phyloP scores from a whole-genome alignment of 768 basidiomycete species.

The Podaxis sp. region DNA sequence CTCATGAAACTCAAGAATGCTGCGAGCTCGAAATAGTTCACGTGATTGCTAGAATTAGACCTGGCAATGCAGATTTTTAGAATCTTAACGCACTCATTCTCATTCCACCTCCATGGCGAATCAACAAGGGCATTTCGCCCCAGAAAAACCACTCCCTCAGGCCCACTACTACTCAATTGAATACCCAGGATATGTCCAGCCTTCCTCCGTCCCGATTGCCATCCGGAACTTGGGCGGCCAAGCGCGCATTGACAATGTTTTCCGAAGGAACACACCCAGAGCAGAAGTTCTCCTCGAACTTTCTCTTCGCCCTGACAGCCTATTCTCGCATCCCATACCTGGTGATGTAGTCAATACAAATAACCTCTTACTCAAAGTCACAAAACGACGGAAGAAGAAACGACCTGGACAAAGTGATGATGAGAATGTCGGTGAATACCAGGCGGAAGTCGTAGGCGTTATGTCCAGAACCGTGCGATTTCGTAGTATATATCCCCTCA shows the following conservation, averaged over 20 bases:
- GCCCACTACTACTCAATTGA: constrained; percentile 76
- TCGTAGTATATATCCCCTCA: constrained; percentile 57
- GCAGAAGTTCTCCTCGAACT: constrained; percentile 71
- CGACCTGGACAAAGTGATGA: constrained; percentile 22
- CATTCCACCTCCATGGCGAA: background rate
- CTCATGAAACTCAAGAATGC: constrained; percentile 6
- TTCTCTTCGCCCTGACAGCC: constrained; percentile 64
- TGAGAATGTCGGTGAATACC: constrained; percentile 61
- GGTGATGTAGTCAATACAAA: constrained; percentile 75
- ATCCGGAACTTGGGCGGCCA: constrained; percentile 69
- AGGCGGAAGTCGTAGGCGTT: constrained; percentile 65
- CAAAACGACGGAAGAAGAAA: constrained; percentile 59
- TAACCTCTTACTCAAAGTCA: constrained; percentile 84
- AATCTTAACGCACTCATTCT: background rate
- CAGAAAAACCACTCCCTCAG: constrained; percentile 44
- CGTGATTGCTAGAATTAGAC: background rate
- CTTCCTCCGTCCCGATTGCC: constrained; percentile 56
- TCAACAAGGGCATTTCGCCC: constrained; percentile 16
- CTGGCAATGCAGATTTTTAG: background rate
- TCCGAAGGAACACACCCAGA: constrained; percentile 64
- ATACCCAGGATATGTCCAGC: constrained; percentile 82
- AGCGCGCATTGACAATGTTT: constrained; percentile 65
- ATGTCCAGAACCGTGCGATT: constrained; percentile 85
- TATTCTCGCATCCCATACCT: constrained; percentile 79
- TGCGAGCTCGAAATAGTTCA: background rate